phyloP scores from a whole-genome alignment of 2,329 filamentous ascomycete genomes.

The Cladosporium sp. region DNA sequence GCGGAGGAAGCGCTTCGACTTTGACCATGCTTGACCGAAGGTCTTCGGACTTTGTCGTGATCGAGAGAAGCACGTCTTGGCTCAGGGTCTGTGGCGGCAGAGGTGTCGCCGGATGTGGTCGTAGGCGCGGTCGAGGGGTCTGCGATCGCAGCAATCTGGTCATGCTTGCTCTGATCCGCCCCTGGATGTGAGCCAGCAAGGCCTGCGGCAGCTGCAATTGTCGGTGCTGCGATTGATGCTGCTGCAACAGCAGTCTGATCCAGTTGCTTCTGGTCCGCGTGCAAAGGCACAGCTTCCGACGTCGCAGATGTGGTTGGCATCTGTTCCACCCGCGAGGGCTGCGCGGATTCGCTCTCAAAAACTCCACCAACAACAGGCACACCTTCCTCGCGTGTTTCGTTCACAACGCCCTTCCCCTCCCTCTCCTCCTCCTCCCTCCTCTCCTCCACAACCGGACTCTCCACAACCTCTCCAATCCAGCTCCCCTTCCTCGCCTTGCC shows the following conservation, averaged over 20 bases:
- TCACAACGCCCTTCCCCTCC: too few species aligned
- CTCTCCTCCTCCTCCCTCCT: background rate
- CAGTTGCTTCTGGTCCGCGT: background rate
- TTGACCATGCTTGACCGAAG: background rate
- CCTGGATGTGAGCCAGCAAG: too few species aligned
- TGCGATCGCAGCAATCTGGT: too few species aligned
- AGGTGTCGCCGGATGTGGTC: too few species aligned
- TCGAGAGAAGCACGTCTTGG: background rate
- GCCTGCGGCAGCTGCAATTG: too few species aligned
- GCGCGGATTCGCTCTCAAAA: too few species aligned
- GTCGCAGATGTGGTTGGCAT: too few species aligned
- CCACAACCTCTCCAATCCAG: conserved; percentile 17
- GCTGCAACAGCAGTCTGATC: background rate
- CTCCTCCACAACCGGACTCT: conserved; percentile 16
- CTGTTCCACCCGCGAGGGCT: too few species aligned
- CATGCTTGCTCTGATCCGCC: too few species aligned
- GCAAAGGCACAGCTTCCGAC: too few species aligned
- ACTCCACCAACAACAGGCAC: too few species aligned
- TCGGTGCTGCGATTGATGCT: background rate
- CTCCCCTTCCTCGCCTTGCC: conserved; percentile 3
- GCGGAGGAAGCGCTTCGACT: background rate
- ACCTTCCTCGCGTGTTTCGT: too few species aligned
- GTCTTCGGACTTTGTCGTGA: background rate
- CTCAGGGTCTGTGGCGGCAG: background rate
- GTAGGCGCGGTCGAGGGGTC: background rate